A percentile compares a stretch with the other conserved stretches of the same genome.
phyloP scores from a whole-genome alignment of 768 basidiomycete genomes.

The Zangia roseola region DNA sequence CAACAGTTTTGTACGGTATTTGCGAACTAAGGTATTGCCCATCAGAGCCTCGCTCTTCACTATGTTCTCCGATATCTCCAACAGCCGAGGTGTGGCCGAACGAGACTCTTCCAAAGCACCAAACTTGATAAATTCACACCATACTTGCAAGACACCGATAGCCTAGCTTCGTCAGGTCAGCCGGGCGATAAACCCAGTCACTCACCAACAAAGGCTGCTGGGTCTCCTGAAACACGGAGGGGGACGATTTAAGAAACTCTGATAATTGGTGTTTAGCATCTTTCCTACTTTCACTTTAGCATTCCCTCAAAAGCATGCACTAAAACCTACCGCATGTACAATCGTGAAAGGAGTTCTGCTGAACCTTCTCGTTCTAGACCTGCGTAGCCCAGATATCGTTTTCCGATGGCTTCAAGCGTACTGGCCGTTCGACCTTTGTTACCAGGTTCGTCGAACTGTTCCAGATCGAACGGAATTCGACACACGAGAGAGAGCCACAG shows the following conservation, averaged over 20 bases:
- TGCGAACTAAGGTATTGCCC: conserved; percentile 66
- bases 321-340: conserved; percentile 70
- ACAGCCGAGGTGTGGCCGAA: conserved; percentile 41
- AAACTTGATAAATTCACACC: conserved; percentile 70
- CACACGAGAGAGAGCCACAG: conserved; percentile 94
- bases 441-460: conserved; percentile 72
- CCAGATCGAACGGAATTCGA: conserved; percentile 90
- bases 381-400: conserved; percentile 55
- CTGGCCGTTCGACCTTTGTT: conserved; percentile 53
- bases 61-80: conserved; percentile 45
- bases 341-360: conserved; percentile 72
- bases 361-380: conserved; percentile 87
- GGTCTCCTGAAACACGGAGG: conserved; percentile 36
- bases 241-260: conserved; percentile 52
- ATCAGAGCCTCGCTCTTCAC: conserved; percentile 40
- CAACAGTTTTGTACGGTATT: conserved; percentile 63
- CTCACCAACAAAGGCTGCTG: conserved; percentile 52
- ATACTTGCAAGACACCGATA: conserved; percentile 64
- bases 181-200: background rate
- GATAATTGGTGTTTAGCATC: conserved; percentile 52
- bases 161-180: conserved; percentile 39
- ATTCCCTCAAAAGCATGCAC: background rate
- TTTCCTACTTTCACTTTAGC: conserved; percentile 42
- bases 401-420: conserved; percentile 58
- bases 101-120: conserved; percentile 55